These are phyloP conservation scores for Barbarea vulgaris DNA, from an alignment of 345 rosid genomes.

Conservation along the genomic window DNA sequence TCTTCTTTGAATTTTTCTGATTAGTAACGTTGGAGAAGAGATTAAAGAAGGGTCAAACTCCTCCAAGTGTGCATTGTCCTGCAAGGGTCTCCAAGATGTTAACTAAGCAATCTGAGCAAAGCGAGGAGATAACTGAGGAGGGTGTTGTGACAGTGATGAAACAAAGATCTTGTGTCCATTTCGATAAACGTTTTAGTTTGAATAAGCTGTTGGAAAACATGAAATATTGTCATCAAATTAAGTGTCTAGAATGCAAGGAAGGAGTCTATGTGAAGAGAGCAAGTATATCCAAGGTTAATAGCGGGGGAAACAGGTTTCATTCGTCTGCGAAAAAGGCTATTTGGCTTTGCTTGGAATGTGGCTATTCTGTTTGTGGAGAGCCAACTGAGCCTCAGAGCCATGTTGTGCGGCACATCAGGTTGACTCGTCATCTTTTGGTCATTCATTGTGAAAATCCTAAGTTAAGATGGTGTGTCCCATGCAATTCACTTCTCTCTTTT, in stretches of 20 bases:
- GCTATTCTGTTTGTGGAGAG: slow-evolving; percentile 83
- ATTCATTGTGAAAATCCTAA: slow-evolving; percentile 81
- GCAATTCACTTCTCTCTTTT: slow-evolving; percentile 56
- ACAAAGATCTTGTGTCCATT: slow-evolving; percentile 62
- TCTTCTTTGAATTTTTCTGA: no score
- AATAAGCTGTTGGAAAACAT: slow-evolving; percentile 58
- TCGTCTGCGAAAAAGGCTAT: slow-evolving; percentile 58
- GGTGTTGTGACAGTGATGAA: slow-evolving; percentile 42
- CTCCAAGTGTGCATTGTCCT: not conserved
- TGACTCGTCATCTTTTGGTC: slow-evolving; percentile 65
- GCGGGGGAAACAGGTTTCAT: slow-evolving; percentile 53
- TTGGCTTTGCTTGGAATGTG: slow-evolving; percentile 95
- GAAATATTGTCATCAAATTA: slow-evolving; percentile 45
- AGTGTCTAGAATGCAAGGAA: slow-evolving; percentile 79
- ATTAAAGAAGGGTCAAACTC: slow-evolving; percentile 47
- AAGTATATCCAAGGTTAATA: slow-evolving; percentile 59
- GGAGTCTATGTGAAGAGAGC: slow-evolving; percentile 59
- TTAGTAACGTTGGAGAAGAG: slow-evolving; percentile 73
- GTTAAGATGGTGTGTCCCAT: slow-evolving; percentile 82
- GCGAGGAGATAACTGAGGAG: slow-evolving; percentile 37
- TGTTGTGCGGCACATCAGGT: slow-evolving; percentile 63
- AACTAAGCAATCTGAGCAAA: slow-evolving; percentile 30
- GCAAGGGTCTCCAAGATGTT: slow-evolving; percentile 38
- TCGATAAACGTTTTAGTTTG: slow-evolving; percentile 56
- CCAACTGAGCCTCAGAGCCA: slow-evolving; percentile 76